These are phyloP conservation scores for Sphaerobolus stellatus DNA, from an alignment of 1,284 basidiomycete genomes.

Conservation along the genomic window DNA sequence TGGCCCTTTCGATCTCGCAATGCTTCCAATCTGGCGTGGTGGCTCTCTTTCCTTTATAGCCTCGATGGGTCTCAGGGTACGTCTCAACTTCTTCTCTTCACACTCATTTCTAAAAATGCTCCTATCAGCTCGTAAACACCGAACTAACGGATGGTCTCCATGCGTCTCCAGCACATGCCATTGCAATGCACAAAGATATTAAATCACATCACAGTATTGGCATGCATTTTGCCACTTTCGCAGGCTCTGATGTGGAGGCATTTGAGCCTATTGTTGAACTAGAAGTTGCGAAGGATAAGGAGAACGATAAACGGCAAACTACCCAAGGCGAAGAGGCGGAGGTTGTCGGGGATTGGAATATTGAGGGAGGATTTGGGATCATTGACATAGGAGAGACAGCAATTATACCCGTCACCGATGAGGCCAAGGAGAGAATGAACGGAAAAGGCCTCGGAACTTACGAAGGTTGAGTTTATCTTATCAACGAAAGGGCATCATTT, in stretches of 20 bases:
- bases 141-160: constrained; percentile 22
- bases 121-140: constrained; percentile 18
- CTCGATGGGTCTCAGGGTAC: constrained; percentile 28
- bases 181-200: constrained; percentile 28
- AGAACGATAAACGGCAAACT: too few species aligned
- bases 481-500: too few species aligned
- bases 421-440: background rate
- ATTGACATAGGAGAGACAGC: constrained; percentile 32
- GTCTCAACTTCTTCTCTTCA: constrained; percentile 3
- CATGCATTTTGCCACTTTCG: constrained; percentile 43
- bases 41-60: constrained; percentile 31
- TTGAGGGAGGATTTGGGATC: constrained; percentile 33
- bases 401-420: constrained; percentile 11
- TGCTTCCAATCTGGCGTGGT: constrained; percentile 38
- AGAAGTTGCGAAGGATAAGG: constrained; percentile 21
- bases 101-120: background rate
- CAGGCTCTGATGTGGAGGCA: constrained; percentile 36
- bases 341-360: constrained; percentile 29
- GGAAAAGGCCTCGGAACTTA: too few species aligned
- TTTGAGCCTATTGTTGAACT: constrained; percentile 35
- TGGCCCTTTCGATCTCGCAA: constrained; percentile 34
- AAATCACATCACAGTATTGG: constrained; percentile 36
- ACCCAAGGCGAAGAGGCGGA: too few species aligned
- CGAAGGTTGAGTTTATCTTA: too few species aligned
- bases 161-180: constrained; percentile 25